phyloP scores from a whole-genome alignment of 2,329 filamentous ascomycete species.

The Pseudocercospora vitis region DNA sequence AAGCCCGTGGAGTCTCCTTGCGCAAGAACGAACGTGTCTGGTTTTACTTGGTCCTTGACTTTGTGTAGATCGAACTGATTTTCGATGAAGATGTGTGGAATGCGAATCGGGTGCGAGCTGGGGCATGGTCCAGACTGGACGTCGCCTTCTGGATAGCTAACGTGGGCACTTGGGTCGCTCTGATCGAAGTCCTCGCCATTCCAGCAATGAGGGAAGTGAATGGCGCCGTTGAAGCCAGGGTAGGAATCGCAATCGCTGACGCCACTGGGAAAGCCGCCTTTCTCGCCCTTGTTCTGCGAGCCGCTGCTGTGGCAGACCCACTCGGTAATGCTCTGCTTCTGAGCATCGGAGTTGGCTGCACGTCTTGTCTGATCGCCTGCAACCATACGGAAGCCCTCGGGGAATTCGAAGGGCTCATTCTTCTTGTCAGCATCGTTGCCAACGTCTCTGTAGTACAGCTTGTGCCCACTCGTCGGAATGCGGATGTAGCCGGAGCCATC shows the following conservation, averaged over 20 bases:
- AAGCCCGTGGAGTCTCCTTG: conserved; percentile 52
- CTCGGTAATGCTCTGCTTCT: conserved; percentile 43
- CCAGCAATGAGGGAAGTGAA: conserved; percentile 74
- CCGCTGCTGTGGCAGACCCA: conserved; percentile 55
- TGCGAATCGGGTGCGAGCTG: conserved; percentile 52
- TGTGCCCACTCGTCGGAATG: conserved; percentile 63
- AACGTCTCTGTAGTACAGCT: conserved; percentile 67
- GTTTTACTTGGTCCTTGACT: conserved; percentile 40
- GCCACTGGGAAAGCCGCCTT: conserved; percentile 62
- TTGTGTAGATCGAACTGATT: conserved; percentile 39
- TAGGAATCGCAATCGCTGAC: conserved; percentile 63
- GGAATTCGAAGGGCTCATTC: conserved; percentile 69
- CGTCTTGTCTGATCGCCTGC: conserved; percentile 62
- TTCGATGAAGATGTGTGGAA: conserved; percentile 58
- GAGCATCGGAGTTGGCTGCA: conserved; percentile 55
- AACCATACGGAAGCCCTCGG: conserved; percentile 68
- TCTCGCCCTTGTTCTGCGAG: conserved; percentile 45
- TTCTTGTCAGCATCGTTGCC: conserved; percentile 53
- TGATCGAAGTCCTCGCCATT: conserved; percentile 54
- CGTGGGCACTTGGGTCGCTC: conserved; percentile 54
- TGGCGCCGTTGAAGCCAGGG: conserved; percentile 59
- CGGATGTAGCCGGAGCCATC: conserved; percentile 61
- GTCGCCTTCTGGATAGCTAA: conserved; percentile 57
- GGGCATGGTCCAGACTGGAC: conserved; percentile 56
- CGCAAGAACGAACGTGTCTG: conserved; percentile 47